Evolutionary conservation across 495 filamentous ascomycete species (phyloP), one percentile per base, ranked within the genome.

Genomic region (Hypoxylon crocopeplum): DNA sequence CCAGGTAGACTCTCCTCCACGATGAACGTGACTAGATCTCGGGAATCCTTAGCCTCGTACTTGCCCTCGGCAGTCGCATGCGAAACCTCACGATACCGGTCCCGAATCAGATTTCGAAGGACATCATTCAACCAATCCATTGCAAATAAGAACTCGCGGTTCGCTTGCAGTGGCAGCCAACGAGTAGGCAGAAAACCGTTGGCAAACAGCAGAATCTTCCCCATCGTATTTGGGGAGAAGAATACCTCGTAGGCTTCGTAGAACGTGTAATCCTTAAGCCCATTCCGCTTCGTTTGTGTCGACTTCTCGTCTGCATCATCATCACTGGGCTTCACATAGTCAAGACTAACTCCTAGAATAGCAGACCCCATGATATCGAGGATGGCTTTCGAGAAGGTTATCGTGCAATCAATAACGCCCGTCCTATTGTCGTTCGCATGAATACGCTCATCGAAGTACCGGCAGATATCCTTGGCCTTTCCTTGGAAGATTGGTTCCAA

Each of bases 311-410:
- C 37, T 5, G 21, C 38, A 2, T 34, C 20, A 2, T 53, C 29
- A 12, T 19, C 25, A n/a, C n/a, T n/a, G 3, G 49, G 42, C 32
- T 33, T 38, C 25, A 46, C 52, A 34, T 48, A 38, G 34, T 37
- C 25, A n/a, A 48, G 52, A 21, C 90, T 84, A 3, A 83, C 75
- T 2, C 87, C 88, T 67, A 90, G 80, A 3, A 44, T 36, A 37
- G 86, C 86, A 0, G 83, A 80, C 2, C 80, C 71, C 4, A 91
- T 89, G 44, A 91, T 86, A 59, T 91, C 89, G 1, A 91, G 83
- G 0, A 87, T 87, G 16, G 56, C 45, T 13, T 44, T 64, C 0
- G 54, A 56, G 32, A 62, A 65, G 8, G 40, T 30, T 2, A 24
- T 32, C 12, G 41, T 58, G 21, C 42, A 48, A 20, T 51, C 41